Evolutionary conservation across 2,329 filamentous ascomycete species (phyloP).

Genomic region (Ascochyta viciae-villosae): DNA sequence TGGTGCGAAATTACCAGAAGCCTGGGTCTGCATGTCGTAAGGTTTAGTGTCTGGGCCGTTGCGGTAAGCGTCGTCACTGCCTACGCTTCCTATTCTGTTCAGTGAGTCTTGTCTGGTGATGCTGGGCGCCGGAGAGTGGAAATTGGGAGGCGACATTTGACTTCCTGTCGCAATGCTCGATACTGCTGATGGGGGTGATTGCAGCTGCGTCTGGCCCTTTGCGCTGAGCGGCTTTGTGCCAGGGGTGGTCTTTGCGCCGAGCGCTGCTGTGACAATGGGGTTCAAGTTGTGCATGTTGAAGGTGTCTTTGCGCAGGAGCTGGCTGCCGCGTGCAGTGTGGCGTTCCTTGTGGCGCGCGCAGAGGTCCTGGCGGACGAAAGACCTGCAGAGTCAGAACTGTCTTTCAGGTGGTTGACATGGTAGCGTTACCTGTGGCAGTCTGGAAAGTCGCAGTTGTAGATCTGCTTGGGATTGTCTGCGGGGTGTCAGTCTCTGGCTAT

Average conservation of each 20-base stretch:
- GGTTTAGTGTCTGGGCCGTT: constrained; percentile 40
- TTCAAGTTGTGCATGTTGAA: constrained; percentile 61
- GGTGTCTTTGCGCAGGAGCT: constrained; percentile 76
- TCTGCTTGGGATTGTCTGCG: constrained; percentile 88
- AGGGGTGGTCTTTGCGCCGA: constrained; percentile 41
- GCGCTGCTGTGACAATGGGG: constrained; percentile 50
- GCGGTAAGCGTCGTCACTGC: constrained; percentile 48
- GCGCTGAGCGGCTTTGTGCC: constrained; percentile 26
- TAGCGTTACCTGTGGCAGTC: constrained; percentile 69
- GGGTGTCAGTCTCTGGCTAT: constrained; percentile 18
- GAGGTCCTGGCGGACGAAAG: constrained; percentile 92
- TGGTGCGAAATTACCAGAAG: constrained; percentile 45
- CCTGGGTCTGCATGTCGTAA: constrained; percentile 46
- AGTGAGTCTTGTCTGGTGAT: constrained; percentile 41
- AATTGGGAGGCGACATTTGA: constrained; percentile 46
- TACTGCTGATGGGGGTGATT: constrained; percentile 42
- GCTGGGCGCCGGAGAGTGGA: constrained; percentile 43
- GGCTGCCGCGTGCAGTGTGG: constrained; percentile 70
- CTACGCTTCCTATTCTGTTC: constrained; percentile 43
- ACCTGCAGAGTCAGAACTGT: constrained; percentile 51
- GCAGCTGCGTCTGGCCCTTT: constrained; percentile 30
- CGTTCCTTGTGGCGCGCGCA: constrained; percentile 70
- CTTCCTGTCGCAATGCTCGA: constrained; percentile 29
- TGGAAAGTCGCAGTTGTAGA: constrained; percentile 91
- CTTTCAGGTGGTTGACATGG: too few relatives aligned